Conservation (phyloP, 2,329 filamentous ascomycete genomes). For the Colletotrichum musae region DNA sequence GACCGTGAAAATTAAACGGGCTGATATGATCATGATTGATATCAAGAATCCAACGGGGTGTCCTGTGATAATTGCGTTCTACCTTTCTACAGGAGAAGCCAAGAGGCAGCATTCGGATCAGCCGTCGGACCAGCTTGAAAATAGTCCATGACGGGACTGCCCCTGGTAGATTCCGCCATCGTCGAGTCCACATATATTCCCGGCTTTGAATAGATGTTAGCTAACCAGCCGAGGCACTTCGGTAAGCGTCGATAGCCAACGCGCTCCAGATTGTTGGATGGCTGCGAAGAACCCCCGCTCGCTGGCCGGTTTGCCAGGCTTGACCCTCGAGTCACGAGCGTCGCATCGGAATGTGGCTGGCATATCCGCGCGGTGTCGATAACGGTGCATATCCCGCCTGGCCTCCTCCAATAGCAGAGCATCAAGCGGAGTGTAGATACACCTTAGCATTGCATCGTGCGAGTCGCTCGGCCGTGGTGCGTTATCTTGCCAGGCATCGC, state of each 20-base stretch:
- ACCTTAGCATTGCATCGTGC: background rate
- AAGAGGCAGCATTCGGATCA: conserved; percentile 14
- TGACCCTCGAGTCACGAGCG: background rate
- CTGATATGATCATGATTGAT: no score
- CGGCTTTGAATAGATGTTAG: background rate
- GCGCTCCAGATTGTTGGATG: background rate
- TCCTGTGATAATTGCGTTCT: background rate
- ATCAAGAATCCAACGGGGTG: background rate
- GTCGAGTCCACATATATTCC: background rate
- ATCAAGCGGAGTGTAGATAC: background rate
- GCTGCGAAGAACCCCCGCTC: background rate
- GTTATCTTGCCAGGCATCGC: background rate
- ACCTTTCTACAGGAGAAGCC: background rate
- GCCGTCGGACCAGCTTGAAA: background rate
- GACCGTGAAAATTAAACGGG: background rate
- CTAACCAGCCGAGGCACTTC: conserved; percentile 4
- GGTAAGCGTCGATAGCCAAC: background rate
- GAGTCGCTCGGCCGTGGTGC: background rate
- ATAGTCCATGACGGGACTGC: conserved; percentile 5
- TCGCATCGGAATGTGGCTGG: conserved; percentile 22
- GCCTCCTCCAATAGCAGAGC: background rate
- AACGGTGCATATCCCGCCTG: background rate
- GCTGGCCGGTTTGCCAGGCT: background rate
- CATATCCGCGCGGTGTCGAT: background rate
- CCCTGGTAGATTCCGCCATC: conserved; percentile 20